These are phyloP conservation scores for Hagleromyces aurorensis DNA, from an alignment of 805 yeast species.

Conservation along the genomic window DNA sequence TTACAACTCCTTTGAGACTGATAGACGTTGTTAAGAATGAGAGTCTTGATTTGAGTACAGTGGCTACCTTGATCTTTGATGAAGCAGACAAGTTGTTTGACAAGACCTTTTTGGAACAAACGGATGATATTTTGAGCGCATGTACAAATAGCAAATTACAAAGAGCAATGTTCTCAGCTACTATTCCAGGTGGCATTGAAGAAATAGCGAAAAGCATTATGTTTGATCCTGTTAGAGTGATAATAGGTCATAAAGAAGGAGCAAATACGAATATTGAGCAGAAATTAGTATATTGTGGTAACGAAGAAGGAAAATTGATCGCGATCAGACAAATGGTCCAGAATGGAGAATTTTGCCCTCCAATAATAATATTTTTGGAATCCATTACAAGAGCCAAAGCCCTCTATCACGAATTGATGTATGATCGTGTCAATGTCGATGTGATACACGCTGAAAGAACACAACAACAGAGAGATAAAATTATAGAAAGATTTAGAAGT, in stretches of 20 bases:
- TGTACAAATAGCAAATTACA: slow-evolving; percentile 39
- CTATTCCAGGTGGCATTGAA: slow-evolving; percentile 89
- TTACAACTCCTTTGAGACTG: slow-evolving; percentile 83
- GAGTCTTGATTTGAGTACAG: slow-evolving; percentile 49
- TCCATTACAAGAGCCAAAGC: slow-evolving; percentile 93
- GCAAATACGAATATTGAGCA: slow-evolving; percentile 83
- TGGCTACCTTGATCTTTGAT: slow-evolving; percentile 78
- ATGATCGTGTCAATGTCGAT: slow-evolving; percentile 88
- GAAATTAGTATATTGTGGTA: slow-evolving; percentile 76
- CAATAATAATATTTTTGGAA: slow-evolving; percentile 86
- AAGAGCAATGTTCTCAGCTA: slow-evolving; percentile 87
- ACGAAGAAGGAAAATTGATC: slow-evolving; percentile 88
- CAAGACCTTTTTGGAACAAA: slow-evolving; percentile 77
- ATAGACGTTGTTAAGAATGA: slow-evolving; percentile 67
- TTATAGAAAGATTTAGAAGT: slow-evolving; percentile 72
- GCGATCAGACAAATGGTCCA: slow-evolving; percentile 86
- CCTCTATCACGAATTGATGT: slow-evolving; percentile 81
- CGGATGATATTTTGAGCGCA: slow-evolving; percentile 64
- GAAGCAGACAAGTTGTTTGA: slow-evolving; percentile 95
- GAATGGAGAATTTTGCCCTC: slow-evolving; percentile 83
- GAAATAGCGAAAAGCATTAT: slow-evolving; percentile 78
- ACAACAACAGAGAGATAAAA: slow-evolving; percentile 75
- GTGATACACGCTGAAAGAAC: slow-evolving; percentile 95
- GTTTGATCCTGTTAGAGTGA: slow-evolving; percentile 76
- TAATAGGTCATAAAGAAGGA: slow-evolving; percentile 90